phyloP scores from a whole-genome alignment of 345 rosid genomes.

The Eucalyptus sp. region DNA sequence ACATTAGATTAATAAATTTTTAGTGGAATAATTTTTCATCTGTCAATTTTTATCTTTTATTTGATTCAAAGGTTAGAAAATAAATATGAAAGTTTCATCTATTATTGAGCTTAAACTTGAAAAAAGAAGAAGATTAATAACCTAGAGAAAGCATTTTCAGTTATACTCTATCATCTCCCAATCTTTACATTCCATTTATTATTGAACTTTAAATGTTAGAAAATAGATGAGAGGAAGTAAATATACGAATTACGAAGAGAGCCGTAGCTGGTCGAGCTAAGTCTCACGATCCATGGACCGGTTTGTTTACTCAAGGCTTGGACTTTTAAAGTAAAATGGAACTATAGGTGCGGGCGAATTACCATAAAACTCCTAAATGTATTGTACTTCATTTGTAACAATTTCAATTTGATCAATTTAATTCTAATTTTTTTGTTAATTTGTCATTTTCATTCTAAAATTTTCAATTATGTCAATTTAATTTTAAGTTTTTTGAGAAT shows the following conservation, averaged over 20 bases:
- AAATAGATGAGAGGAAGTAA: not conserved
- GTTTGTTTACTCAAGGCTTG: not conserved
- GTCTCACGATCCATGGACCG: not conserved
- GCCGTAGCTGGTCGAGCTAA: not conserved
- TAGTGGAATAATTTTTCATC: not conserved
- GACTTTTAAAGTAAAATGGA: not conserved
- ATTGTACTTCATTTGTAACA: not conserved
- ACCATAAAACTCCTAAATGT: not conserved
- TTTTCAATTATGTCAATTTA: not conserved
- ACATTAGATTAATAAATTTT: not conserved
- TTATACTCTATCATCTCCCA: not conserved
- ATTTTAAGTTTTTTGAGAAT: fast-evolving
- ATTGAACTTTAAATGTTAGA: not conserved
- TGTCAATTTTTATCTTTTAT: not conserved
- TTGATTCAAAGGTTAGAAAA: not conserved
- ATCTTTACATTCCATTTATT: not conserved
- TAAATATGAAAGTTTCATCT: not conserved
- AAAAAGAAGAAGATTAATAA: not conserved
- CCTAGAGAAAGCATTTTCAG: not conserved
- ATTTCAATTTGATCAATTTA: not conserved
- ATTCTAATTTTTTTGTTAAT: fast-evolving
- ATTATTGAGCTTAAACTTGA: not conserved
- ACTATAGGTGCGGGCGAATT: not conserved
- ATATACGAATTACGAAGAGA: not conserved
- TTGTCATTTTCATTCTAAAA: not conserved